These are phyloP conservation scores for Dothideomycetidae sp. DNA, from an alignment of 2,329 filamentous ascomycete genomes.

Conservation along the genomic window DNA sequence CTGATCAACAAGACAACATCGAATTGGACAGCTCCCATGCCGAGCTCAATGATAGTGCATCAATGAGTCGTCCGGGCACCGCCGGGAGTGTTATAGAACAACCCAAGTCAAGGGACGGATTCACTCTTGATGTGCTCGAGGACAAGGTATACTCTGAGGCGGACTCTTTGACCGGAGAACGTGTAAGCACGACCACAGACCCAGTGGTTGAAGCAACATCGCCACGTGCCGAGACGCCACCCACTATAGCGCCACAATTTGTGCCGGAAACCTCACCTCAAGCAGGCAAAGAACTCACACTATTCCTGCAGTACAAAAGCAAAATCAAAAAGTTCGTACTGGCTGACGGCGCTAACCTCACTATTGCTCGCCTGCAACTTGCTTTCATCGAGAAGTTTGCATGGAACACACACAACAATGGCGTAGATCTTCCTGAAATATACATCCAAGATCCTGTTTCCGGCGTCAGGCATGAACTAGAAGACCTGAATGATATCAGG, in stretches of 20 bases:
- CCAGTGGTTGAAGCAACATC: not conserved
- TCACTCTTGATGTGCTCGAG: too few species aligned
- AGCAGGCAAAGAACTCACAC: conserved; percentile 70
- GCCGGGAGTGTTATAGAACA: too few species aligned
- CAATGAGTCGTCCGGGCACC: too few species aligned
- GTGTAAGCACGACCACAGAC: too few species aligned
- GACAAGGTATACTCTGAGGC: too few species aligned
- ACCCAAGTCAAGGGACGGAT: too few species aligned
- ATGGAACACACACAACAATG: conserved; percentile 94
- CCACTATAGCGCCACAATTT: conserved; percentile 26
- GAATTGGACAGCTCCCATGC: conserved; percentile 32
- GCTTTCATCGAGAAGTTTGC: conserved; percentile 99
- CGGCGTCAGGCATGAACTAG: conserved; percentile 89
- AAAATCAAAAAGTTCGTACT: conserved; percentile 95
- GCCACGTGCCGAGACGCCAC: conserved; percentile 22
- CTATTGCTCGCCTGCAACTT: conserved; percentile 75
- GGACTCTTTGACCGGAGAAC: too few species aligned
- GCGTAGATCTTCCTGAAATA: conserved; percentile 84
- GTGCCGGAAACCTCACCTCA: conserved; percentile 49
- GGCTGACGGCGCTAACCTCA: conserved; percentile 70
- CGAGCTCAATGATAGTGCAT: too few species aligned
- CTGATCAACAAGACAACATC: conserved; percentile 11
- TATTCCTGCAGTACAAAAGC: conserved; percentile 92
- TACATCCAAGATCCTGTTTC: conserved; percentile 95
- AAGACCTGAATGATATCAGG: conserved; percentile 85